Percentiles rank a stretch among this genome's conserved stretches.
phyloP scores from a whole-genome alignment of 495 filamentous ascomycete species.

The Penicillium coffeae region DNA sequence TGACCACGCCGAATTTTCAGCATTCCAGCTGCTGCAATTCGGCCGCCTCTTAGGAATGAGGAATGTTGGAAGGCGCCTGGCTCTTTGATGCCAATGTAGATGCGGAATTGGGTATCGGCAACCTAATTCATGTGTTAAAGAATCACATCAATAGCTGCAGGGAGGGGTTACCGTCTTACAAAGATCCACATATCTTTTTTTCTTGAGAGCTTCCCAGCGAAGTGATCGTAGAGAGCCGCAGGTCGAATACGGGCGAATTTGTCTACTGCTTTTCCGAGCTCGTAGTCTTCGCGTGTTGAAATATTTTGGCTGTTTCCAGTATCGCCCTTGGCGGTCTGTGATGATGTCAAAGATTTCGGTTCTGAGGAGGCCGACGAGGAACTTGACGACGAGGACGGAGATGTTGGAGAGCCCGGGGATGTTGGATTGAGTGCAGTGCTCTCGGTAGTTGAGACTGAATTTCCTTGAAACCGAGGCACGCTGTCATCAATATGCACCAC shows the following conservation, averaged over 20 bases:
- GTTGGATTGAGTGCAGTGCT: not conserved
- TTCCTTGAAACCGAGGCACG: slow-evolving; percentile 44
- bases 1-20: slow-evolving; percentile 82
- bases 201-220: slow-evolving; percentile 65
- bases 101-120: slow-evolving; percentile 75
- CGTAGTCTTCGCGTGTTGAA: slow-evolving; percentile 11
- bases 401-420: not conserved
- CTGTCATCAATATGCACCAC: slow-evolving; percentile 65
- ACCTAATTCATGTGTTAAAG: slow-evolving; percentile 21
- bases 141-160: too few species aligned
- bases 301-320: not conserved
- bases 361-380: slow-evolving; percentile 9
- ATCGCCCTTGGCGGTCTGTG: not conserved
- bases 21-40: slow-evolving; percentile 77
- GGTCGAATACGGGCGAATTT: slow-evolving; percentile 67
- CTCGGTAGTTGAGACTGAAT: slow-evolving; percentile 3
- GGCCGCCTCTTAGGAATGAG: slow-evolving; percentile 76
- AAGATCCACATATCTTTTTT: slow-evolving; percentile 91
- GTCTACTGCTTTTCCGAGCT: slow-evolving; percentile 50
- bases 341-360: not conserved
- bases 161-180: slow-evolving; percentile 41
- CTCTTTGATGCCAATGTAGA: slow-evolving; percentile 90
- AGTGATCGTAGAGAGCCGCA: slow-evolving; percentile 63
- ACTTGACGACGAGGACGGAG: not conserved
- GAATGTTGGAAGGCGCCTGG: slow-evolving; percentile 86